These are phyloP conservation scores for Tetraselmis chui DNA, from an alignment of 139 green algal genomes.

Conservation along the genomic window DNA sequence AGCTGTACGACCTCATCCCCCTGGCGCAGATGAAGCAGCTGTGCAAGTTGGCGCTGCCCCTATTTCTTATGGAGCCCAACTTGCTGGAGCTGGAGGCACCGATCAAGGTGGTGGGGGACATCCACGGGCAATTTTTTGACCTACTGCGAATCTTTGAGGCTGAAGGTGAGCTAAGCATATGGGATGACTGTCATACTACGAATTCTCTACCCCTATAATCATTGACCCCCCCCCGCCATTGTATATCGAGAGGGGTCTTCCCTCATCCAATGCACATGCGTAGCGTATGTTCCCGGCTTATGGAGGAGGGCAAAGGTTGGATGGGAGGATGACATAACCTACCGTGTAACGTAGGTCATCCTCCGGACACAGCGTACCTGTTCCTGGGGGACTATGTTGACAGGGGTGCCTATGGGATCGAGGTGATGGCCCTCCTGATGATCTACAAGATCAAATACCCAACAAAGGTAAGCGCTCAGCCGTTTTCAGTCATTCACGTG, in stretches of 20 bases:
- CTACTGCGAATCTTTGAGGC: constrained; percentile 2
- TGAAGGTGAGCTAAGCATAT: not conserved
- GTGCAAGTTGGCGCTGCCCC: not conserved
- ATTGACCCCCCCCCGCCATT: no score
- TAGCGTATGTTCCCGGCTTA: no score
- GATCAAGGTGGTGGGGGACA: constrained; percentile 5
- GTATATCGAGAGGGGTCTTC: no score
- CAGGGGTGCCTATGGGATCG: constrained; percentile 3
- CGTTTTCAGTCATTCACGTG: no score
- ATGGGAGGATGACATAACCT: no score
- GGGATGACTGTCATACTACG: no score
- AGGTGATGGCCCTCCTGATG: constrained; percentile 4
- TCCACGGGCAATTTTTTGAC: constrained; percentile 10
- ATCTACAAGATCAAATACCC: constrained; percentile 5
- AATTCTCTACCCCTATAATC: no score
- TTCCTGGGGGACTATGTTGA: constrained; percentile 13
- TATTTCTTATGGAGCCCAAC: constrained; percentile 3
- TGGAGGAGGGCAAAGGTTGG: no score
- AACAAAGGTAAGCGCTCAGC: not conserved
- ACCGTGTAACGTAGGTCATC: not conserved
- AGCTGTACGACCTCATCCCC: not conserved
- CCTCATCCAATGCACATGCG: no score
- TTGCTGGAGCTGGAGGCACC: not conserved
- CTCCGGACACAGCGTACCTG: constrained; percentile 6
- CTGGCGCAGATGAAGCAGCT: not conserved